Evolutionary conservation across 352 stramenopile genomes (phyloP).

Genomic region (Phytophthora foliorum): DNA sequence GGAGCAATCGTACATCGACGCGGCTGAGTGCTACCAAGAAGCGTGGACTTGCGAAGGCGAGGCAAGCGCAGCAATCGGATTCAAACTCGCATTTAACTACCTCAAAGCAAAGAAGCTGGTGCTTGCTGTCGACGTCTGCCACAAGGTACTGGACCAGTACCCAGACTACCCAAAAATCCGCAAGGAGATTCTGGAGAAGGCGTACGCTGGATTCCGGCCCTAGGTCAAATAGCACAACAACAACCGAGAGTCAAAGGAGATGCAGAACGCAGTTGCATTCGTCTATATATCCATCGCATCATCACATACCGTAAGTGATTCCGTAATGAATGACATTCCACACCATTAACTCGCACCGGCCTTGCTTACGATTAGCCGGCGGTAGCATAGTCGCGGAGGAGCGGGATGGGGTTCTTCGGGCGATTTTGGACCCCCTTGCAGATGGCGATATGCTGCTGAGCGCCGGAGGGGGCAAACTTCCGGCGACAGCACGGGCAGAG

Average conservation of each 20-base stretch:
- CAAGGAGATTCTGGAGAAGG: slow-evolving; percentile 95
- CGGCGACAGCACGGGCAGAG: slow-evolving; percentile 83
- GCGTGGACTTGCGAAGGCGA: slow-evolving; percentile 86
- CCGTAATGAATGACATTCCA: slow-evolving; percentile 6
- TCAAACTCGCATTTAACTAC: slow-evolving; percentile 97
- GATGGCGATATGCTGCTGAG: slow-evolving; percentile 88
- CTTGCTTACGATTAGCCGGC: slow-evolving; percentile 49
- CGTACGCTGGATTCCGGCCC: slow-evolving; percentile 88
- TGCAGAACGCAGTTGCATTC: slow-evolving; percentile 27
- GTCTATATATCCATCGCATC: slow-evolving; percentile 29
- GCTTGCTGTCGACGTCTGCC: slow-evolving; percentile 92
- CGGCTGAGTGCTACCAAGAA: slow-evolving; percentile 94
- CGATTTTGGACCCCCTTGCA: slow-evolving; percentile 87
- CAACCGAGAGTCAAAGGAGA: slow-evolving; percentile 16
- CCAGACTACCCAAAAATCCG: slow-evolving; percentile 96
- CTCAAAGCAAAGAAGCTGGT: slow-evolving; percentile 95
- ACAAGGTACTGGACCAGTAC: slow-evolving; percentile 94
- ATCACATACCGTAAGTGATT: slow-evolving; percentile 23
- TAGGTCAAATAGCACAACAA: slow-evolving; percentile 43
- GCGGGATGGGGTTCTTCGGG: slow-evolving; percentile 73
- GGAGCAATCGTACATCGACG: slow-evolving; percentile 93
- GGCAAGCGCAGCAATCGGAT: slow-evolving; percentile 91
- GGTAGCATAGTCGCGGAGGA: slow-evolving; percentile 76
- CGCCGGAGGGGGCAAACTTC: slow-evolving; percentile 84
- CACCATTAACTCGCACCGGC: not conserved